phyloP scores from a whole-genome alignment of 495 filamentous ascomycete genomes.

The Daldinia decipiens region DNA sequence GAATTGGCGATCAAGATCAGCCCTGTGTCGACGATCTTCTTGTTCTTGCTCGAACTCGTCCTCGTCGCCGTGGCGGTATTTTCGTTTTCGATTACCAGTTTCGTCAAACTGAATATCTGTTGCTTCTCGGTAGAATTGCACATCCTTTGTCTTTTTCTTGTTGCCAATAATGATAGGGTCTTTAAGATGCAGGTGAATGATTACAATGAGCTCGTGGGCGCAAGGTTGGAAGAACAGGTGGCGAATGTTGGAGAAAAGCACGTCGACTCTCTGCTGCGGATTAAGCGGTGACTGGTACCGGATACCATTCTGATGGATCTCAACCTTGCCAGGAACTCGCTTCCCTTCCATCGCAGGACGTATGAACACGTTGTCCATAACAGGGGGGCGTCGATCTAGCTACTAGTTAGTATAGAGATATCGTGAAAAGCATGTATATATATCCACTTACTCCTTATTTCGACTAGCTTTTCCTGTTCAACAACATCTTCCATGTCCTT shows the following conservation, averaged over 20 bases:
- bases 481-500: constrained; percentile 99
- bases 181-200: constrained; percentile 97
- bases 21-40: constrained; percentile 89
- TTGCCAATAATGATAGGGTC: constrained; percentile 99
- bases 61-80: constrained; percentile 98
- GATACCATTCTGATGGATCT: constrained; percentile 99
- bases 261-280: constrained; percentile 83
- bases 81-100: constrained; percentile 96
- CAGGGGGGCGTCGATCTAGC: constrained; percentile 83
- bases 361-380: constrained; percentile 90
- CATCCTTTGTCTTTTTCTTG: constrained; percentile 94
- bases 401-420: constrained; percentile 48
- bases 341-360: constrained; percentile 95
- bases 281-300: constrained; percentile 91
- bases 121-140: constrained; percentile 98
- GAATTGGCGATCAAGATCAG: constrained; percentile 93
- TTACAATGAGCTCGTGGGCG: constrained; percentile 93
- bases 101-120: constrained; percentile 99
- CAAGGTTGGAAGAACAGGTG: constrained; percentile 99
- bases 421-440: background rate
- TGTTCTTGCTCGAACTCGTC: constrained; percentile 99
- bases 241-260: constrained; percentile 98
- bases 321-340: constrained; percentile 91
- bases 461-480: constrained; percentile 95
- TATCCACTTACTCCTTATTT: constrained; percentile 77